Evolutionary conservation across 306 rosid species (phyloP).

Genomic region (Sophora flavescens): DNA sequence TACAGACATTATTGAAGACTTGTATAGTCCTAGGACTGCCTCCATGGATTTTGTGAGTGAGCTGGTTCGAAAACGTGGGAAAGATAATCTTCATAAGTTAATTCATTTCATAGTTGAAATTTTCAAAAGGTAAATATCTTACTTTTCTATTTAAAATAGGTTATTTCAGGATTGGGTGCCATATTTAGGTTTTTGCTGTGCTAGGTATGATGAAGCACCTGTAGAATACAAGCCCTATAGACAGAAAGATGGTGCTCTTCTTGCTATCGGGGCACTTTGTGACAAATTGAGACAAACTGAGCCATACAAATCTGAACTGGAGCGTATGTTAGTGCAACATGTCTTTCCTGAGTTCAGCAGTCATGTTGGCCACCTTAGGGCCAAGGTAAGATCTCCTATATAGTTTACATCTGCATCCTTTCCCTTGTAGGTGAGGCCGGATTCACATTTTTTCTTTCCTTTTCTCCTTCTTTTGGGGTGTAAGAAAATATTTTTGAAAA

Average conservation of each 20-base stretch:
- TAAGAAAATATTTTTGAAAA: slow-evolving; percentile 1
- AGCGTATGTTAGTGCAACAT: slow-evolving; percentile 95
- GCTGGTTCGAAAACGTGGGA: slow-evolving; percentile 91
- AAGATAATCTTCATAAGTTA: slow-evolving; percentile 90
- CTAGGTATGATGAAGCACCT: slow-evolving; percentile 87
- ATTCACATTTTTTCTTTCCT: neutral
- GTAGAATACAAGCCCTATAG: slow-evolving; percentile 80
- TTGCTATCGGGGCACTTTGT: slow-evolving; percentile 96
- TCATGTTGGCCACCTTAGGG: slow-evolving; percentile 96
- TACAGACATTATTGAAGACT: slow-evolving; percentile 92
- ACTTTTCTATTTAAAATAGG: slow-evolving; percentile 9
- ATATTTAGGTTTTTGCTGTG: slow-evolving; percentile 31
- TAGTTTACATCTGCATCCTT: slow-evolving; percentile 10
- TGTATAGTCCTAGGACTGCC: slow-evolving; percentile 96
- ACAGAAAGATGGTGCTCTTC: slow-evolving; percentile 98
- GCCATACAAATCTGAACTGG: slow-evolving; percentile 95
- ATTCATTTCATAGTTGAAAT: slow-evolving; percentile 81
- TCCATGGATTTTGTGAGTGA: slow-evolving; percentile 96
- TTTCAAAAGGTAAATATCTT: slow-evolving; percentile 73
- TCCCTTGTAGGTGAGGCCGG: slow-evolving; percentile 12
- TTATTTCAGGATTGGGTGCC: slow-evolving; percentile 24
- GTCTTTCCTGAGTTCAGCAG: slow-evolving; percentile 97
- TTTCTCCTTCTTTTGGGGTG: neutral
- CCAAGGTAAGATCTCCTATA: slow-evolving; percentile 69
- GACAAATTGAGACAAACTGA: slow-evolving; percentile 91